Evolutionary conservation across 2,329 filamentous ascomycete genomes (phyloP), one percentile per base, ranked within the genome.

Genomic region (Colletotrichum euphorbiae): DNA sequence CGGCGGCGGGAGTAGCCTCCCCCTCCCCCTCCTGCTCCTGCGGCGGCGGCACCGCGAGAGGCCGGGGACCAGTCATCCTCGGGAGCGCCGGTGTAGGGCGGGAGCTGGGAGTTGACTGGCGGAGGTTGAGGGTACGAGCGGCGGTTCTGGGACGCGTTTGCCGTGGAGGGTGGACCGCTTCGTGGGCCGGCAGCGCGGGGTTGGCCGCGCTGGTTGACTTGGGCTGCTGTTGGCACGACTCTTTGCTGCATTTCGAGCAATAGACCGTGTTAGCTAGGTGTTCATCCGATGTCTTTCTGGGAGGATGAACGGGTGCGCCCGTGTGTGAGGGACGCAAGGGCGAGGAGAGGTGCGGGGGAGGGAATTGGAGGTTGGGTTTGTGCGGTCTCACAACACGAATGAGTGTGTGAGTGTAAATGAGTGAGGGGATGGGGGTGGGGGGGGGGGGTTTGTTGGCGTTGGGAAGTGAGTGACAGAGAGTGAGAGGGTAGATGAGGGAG

Each of bases 1-100:
- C 69, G 65, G 5, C 69, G 65, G 54, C 66, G 66, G 38, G 66
- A 68, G 28, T 68, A 68, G 61, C 61, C 66, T n/a, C 40, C 56
- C 17, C 5, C 36, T 6, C 13, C 21, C 2, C 46, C 62, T 4
- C 12, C 46, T 4, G 52, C 56, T 17, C 21, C 46, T 8, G 31
- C 42, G 13, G 46, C 45, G 17, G 60, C 38, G 15, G 63, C n/a
- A 12, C 51, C 51, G 40, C 58, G 55, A 9, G 58, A 9, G 36
- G 51, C 62, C 2, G 57, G 63, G 54, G 57, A 58, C 64, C 67
- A 70, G 28, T 67, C 67, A 33, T 70, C 64, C 11, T 48, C 48
- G 56, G 51, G 40, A 12, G 50, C 55, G 40, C 55, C 45, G 17
- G 57, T 21, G 65, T 70, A 70, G 24, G 69, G 51, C 24, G 68